Base-by-base conservation (phyloP, 371 early-diverging fungal genomes). In the Umbelopsis sp. region DNA sequence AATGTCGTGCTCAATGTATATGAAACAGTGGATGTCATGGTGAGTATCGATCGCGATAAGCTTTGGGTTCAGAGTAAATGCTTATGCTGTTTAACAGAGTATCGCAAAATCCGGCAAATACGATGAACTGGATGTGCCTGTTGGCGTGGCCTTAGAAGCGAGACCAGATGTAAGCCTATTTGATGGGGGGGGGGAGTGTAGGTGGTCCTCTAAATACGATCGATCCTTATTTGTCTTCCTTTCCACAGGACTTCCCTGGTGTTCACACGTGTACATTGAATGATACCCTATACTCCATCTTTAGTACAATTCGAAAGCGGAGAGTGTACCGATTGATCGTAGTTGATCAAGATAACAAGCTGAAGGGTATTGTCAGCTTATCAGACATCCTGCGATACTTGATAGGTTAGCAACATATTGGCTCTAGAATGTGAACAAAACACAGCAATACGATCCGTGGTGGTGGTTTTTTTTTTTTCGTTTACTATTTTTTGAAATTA, bases 11-110 rank as follows among this genome's bases (percentile, higher is more conserved):
- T 97, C 44, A 96, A 98, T 74, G 97, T 97, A 48, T 97, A 95
- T 77, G 97, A 96, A 74, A 93, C 95, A 38, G 92, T 94, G 20
- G 98, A 98, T 82, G 93, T 97, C 35, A 90, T 97, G 88, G 92
- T 96, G 87, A 69, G 83, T 38, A n/a, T 67, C 11, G 24, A 51
- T 38, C 0, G n/a, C 48, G 0, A 20, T 50, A 44, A 44, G 35
- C 11, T 32, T 11, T 35, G 38, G 65, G 32, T 51, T n/a, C 22
- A 66, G 7, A 41, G 10, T 6, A 63, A 18, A 16, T 63, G 12
- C 41, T 37, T 5, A 22, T 68, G 18, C 24, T 63, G 12, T 41
- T 41, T 1, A 44, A 63, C 62, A 83, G 85, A 85, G 84, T 50
- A 81, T 84, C 67, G 84, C 82, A 67, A 65, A 76, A 66, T 69